Percentiles rank a stretch among this genome's conserved stretches.
Evolutionary conservation across 2,329 filamentous ascomycete genomes (phyloP).

Genomic region (Xylariaceae sp.): DNA sequence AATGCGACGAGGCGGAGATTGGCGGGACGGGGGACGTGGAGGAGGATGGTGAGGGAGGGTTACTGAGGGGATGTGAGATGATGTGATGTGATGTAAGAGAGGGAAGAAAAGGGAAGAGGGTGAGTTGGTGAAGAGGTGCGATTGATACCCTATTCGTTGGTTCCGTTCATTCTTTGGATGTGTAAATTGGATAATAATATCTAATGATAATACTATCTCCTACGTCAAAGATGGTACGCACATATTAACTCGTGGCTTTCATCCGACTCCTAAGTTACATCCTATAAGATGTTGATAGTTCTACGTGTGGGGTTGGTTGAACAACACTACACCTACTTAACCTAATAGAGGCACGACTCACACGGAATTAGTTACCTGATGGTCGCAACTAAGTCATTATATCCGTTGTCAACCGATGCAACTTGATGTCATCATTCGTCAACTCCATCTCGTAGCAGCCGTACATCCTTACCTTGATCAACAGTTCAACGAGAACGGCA

Average conservation of each 20-base stretch:
- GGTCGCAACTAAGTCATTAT: not conserved
- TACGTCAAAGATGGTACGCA: not conserved
- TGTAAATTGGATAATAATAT: not conserved
- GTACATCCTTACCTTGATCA: not conserved
- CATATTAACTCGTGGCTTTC: not conserved
- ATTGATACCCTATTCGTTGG: not conserved
- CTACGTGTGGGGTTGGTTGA: not conserved
- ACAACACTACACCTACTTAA: too few relatives aligned
- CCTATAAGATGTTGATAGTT: not conserved
- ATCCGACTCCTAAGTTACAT: not conserved
- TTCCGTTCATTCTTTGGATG: not conserved
- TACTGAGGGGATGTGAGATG: not conserved
- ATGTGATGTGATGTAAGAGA: conserved; percentile 1
- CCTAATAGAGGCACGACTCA: not conserved
- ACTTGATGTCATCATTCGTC: conserved; percentile 18
- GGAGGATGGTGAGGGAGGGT: conserved; percentile 11
- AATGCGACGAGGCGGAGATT: conserved; percentile 17
- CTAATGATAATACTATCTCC: not conserved
- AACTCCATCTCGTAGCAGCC: too few relatives aligned
- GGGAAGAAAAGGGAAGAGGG: too few relatives aligned
- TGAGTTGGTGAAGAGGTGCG: not conserved
- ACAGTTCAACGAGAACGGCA: conserved; percentile 8
- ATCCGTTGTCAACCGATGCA: conserved; percentile 9
- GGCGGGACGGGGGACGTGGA: conserved; percentile 26
- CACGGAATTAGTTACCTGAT: not conserved